Base-by-base conservation (phyloP, 805 yeast genomes). In the Vanderwaltozyma polyspora region DNA sequence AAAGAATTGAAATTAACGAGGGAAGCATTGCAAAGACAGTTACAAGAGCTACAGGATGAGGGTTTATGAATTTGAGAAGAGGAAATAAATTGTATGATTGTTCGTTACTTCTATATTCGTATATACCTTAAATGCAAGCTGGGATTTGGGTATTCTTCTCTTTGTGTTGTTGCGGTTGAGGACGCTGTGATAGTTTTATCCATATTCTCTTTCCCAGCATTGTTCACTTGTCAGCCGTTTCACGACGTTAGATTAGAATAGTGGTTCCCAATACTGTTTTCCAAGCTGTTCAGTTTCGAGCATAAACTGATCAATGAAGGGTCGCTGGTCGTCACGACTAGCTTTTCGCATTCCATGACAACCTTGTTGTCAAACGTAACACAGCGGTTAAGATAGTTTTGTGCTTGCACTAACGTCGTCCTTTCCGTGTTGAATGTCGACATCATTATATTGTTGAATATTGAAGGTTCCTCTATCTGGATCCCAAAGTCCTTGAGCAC, bases 311-410 rank as follows among this genome's bases (percentile, higher is more conserved):
- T 62, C 34, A 80, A 52, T 7, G 72, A 65, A 3, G 87, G 87
- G 46, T 80, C 89, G 17, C 80, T 76, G 3, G 79, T 69, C 19
- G 74, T 66, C 3, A 76, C 74, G 38, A 73, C 74, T 16, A 76
- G 58, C 37, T 72, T 74, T 39, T 71, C 77, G 40, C 62, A 58
- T 18, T 78, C 74, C 48, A 74, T 72, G 18, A 78, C 86, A 29
- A 78, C 84, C 43, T 60, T 63, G 28, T 63, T 60, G 38, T 70
- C 60, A 51, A 69, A 79, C 0, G 86, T 78, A 12, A 76, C 58
- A 36, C 82, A 73, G 40, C 78, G 67, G 13, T 79, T 75, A 32
- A 79, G 60, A 49, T 70, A 74, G 44, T 72, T 76, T 31, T 63
- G 57, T 17, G 60, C 60, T 57, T 16, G 78, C 44, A 39, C 59